phyloP scores from a whole-genome alignment of 371 early-diverging fungal genomes.

The Rhizopus arrhizus region DNA sequence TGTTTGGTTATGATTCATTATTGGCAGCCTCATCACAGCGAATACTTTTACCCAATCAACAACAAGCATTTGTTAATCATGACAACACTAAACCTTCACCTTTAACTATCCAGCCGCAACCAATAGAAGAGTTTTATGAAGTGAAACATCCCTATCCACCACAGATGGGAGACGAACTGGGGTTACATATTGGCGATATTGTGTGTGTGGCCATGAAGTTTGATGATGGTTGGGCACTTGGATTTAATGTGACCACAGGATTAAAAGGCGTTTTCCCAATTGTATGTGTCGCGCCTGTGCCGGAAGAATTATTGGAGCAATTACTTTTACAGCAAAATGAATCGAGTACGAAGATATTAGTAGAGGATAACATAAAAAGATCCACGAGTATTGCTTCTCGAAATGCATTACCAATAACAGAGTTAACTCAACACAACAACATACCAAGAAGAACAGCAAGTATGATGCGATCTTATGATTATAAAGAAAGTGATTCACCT shows the following conservation, averaged over 20 bases:
- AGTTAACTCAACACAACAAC: constrained; percentile 33
- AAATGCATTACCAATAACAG: constrained; percentile 12
- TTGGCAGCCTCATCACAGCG: constrained; percentile 15
- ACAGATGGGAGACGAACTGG: constrained; percentile 71
- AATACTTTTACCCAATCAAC: constrained; percentile 2
- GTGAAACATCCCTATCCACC: constrained; percentile 64
- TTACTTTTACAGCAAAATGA: constrained; percentile 7
- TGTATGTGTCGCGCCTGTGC: constrained; percentile 57
- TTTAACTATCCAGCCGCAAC: constrained; percentile 8
- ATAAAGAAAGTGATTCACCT: constrained; percentile 37
- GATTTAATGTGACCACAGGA: constrained; percentile 68
- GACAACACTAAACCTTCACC: not conserved
- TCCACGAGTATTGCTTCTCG: constrained; percentile 20
- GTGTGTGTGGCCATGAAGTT: constrained; percentile 61
- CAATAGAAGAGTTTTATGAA: constrained; percentile 44
- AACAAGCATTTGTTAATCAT: not conserved
- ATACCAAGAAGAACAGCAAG: constrained; percentile 55
- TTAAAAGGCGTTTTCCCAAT: constrained; percentile 74
- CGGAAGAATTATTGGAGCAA: constrained; percentile 42
- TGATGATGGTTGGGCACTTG: constrained; percentile 78
- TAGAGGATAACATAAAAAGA: constrained; percentile 18
- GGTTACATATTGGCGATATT: constrained; percentile 68
- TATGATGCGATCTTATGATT: constrained; percentile 37
- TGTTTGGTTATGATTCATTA: constrained; percentile 25
- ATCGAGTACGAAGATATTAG: not conserved